A percentile compares a stretch with the other conserved stretches of the same genome.
phyloP scores from a whole-genome alignment of 495 filamentous ascomycete genomes.

The Beverwykella pulmonaria region DNA sequence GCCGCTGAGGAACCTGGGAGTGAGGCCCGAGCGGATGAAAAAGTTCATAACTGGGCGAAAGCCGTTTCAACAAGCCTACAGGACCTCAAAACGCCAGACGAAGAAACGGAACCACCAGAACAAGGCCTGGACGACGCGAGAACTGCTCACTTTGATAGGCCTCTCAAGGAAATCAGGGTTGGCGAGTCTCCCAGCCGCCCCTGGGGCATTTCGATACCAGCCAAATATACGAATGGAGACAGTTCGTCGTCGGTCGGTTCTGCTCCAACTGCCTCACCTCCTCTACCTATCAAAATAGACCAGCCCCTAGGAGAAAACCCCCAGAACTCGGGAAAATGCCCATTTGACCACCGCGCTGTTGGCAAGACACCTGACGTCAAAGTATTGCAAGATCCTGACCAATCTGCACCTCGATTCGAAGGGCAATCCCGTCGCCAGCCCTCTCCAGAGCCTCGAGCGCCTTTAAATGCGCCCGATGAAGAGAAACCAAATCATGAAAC shows the following conservation, averaged over 20 bases:
- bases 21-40: constrained; percentile 54
- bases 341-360: constrained; percentile 26
- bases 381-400: not conserved
- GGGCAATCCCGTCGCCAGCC: not conserved
- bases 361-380: not conserved
- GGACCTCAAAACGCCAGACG: constrained; percentile 40
- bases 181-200: constrained; percentile 88
- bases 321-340: constrained; percentile 26
- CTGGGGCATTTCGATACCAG: constrained; percentile 83
- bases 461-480: not conserved
- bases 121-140: constrained; percentile 49
- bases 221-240: constrained; percentile 50
- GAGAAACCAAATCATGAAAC: not conserved
- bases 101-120: constrained; percentile 29
- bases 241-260: constrained; percentile 35
- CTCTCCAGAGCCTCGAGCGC: not conserved
- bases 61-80: constrained; percentile 56
- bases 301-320: constrained; percentile 13
- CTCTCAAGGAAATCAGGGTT: constrained; percentile 77
- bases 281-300: constrained; percentile 9
- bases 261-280: constrained; percentile 39
- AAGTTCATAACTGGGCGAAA: constrained; percentile 81
- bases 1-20: constrained; percentile 51
- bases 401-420: not conserved
- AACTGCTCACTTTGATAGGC: constrained; percentile 72